A percentile compares a stretch with the other conserved stretches of the same genome.
Conservation (phyloP, 306 rosid species). For the Lablab purpureus region DNA sequence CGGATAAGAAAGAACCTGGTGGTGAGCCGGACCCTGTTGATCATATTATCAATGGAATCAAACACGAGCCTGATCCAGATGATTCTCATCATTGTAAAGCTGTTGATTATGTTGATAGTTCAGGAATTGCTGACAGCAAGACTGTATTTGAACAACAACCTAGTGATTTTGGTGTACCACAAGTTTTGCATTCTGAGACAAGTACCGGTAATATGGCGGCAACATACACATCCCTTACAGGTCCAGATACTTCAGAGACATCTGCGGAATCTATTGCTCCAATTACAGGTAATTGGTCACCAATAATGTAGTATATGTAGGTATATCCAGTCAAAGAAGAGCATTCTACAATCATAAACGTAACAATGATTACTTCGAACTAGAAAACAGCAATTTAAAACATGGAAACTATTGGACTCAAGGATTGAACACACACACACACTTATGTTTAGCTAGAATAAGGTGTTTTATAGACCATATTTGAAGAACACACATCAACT, state of each 20-base stretch:
- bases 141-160: conserved; percentile 35
- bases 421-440: conserved; percentile 12
- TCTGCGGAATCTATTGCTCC: conserved; percentile 43
- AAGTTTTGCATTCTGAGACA: conserved; percentile 35
- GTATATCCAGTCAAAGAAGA: conserved; percentile 42
- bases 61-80: conserved; percentile 71
- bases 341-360: conserved; percentile 50
- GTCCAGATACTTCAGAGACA: conserved; percentile 56
- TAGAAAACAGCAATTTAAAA: conserved; percentile 31
- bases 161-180: conserved; percentile 36
- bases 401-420: conserved; percentile 3
- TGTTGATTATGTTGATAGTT: conserved; percentile 41
- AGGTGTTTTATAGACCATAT: background rate
- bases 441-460: background rate
- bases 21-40: conserved; percentile 71
- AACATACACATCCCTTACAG: conserved; percentile 44
- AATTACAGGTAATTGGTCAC: conserved; percentile 41
- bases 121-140: conserved; percentile 35
- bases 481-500: background rate
- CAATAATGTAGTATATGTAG: conserved; percentile 46
- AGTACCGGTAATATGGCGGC: conserved; percentile 42
- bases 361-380: conserved; percentile 49
- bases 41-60: conserved; percentile 43
- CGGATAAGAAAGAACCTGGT: conserved; percentile 43
- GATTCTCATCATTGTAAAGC: conserved; percentile 52